phyloP scores from a whole-genome alignment of 2,329 filamentous ascomycete genomes.

The Chaetomiaceae sp. region DNA sequence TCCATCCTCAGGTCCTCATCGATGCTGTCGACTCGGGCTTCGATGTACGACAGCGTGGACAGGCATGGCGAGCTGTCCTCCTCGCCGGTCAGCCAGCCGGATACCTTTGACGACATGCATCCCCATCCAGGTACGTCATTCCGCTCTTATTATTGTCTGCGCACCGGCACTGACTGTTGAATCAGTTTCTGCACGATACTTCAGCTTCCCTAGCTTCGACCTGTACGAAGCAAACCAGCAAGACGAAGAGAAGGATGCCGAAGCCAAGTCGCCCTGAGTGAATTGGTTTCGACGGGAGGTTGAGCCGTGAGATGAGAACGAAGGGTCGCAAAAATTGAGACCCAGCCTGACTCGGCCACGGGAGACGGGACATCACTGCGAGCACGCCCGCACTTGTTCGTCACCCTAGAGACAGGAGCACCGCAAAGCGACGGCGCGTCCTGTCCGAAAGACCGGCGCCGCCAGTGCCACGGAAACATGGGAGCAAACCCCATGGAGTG shows the following conservation, averaged over 20 bases:
- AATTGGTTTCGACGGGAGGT: not conserved
- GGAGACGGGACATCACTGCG: constrained; percentile 5
- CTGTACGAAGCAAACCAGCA: constrained; percentile 52
- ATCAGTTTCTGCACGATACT: constrained; percentile 52
- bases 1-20: constrained; percentile 30
- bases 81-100: constrained; percentile 28
- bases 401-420: constrained; percentile 9
- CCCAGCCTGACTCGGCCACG: constrained; percentile 8
- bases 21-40: constrained; percentile 34
- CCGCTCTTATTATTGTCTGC: not conserved
- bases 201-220: constrained; percentile 71
- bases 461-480: constrained; percentile 5
- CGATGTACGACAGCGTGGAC: constrained; percentile 32
- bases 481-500: constrained; percentile 3
- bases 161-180: constrained; percentile 18
- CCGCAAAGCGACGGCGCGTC: constrained; percentile 10
- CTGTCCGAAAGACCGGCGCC: constrained; percentile 3
- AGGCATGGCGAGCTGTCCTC: constrained; percentile 25
- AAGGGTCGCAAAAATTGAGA: not conserved
- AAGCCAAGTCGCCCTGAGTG: constrained; percentile 30
- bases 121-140: constrained; percentile 19
- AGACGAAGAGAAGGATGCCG: constrained; percentile 37
- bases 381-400: constrained; percentile 9
- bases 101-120: constrained; percentile 28
- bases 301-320: constrained; percentile 1